phyloP scores from a whole-genome alignment of 1,284 basidiomycete species.

The Lentinus polychrous region DNA sequence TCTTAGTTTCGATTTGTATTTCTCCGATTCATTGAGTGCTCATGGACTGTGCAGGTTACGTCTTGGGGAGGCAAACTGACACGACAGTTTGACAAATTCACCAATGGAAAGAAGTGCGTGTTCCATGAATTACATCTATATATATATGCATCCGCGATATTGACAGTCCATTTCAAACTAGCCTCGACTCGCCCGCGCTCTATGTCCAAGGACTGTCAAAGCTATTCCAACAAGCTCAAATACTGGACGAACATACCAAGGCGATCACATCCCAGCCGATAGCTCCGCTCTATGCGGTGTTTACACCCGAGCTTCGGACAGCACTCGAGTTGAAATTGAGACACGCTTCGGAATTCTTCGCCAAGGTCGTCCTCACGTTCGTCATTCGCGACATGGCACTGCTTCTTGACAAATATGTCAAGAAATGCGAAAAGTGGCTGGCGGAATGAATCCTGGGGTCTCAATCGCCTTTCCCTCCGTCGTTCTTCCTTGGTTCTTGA shows the following conservation, averaged over 20 bases:
- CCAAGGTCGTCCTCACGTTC: slow-evolving; percentile 84
- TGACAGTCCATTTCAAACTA: slow-evolving; percentile 25
- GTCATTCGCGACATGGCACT: slow-evolving; percentile 81
- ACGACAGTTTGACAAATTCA: slow-evolving; percentile 84
- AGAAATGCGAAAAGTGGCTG: slow-evolving; percentile 85
- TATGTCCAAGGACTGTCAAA: slow-evolving; percentile 79
- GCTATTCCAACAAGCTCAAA: slow-evolving; percentile 71
- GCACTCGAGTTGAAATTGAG: slow-evolving; percentile 72
- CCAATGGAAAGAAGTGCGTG: slow-evolving; percentile 82
- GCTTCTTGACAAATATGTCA: slow-evolving; percentile 87
- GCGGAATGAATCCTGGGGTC: slow-evolving; percentile 53
- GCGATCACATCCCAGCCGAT: slow-evolving; percentile 59
- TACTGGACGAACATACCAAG: slow-evolving; percentile 83
- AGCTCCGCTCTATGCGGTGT: slow-evolving; percentile 64
- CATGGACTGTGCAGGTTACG: slow-evolving; percentile 39
- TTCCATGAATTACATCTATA: background rate
- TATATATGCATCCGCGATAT: background rate
- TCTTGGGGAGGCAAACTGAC: slow-evolving; percentile 80
- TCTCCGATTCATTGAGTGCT: too few species aligned
- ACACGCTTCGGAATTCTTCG: slow-evolving; percentile 86
- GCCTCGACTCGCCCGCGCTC: slow-evolving; percentile 80
- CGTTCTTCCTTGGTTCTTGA: slow-evolving; percentile 2
- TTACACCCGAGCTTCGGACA: slow-evolving; percentile 56
- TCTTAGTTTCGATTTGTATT: slow-evolving; percentile 73
- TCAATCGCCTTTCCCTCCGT: background rate